Percentiles rank a stretch among this genome's conserved stretches.
Evolutionary conservation across 2,329 filamentous ascomycete species (phyloP).

Genomic region (Sarocladium brachiariae): DNA sequence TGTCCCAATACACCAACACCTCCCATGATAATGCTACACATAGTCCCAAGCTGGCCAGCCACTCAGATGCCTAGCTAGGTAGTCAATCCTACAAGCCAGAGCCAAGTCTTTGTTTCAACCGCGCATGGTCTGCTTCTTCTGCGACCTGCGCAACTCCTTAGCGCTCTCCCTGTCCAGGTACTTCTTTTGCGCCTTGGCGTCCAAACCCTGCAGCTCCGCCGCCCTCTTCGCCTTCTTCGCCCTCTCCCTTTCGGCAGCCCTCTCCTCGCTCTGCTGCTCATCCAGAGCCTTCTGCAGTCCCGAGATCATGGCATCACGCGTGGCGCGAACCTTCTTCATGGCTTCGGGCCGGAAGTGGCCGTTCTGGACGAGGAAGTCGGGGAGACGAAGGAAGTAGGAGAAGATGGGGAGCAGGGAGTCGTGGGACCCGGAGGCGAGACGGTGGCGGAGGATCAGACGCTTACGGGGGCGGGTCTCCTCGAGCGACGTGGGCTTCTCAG

Average conservation of each 20-base stretch:
- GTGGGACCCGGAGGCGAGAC: slow-evolving; percentile 57
- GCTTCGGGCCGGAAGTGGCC: slow-evolving; percentile 91
- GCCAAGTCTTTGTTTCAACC: slow-evolving; percentile 27
- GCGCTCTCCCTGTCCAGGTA: slow-evolving; percentile 75
- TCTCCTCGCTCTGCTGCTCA: slow-evolving; percentile 73
- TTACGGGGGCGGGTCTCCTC: slow-evolving; percentile 82
- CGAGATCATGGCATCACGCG: slow-evolving; percentile 72
- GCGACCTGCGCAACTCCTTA: slow-evolving; percentile 55
- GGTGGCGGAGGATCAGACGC: slow-evolving; percentile 72
- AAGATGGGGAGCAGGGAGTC: slow-evolving; percentile 66
- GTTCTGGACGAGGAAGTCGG: slow-evolving; percentile 67
- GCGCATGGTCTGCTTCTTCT: slow-evolving; percentile 49
- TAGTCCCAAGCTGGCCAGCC: neutral
- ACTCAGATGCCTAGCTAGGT: neutral
- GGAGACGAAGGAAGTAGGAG: slow-evolving; percentile 73
- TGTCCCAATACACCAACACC: neutral
- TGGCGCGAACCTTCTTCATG: slow-evolving; percentile 70
- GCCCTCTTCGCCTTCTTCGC: slow-evolving; percentile 87
- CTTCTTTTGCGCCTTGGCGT: slow-evolving; percentile 80
- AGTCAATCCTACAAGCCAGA: neutral
- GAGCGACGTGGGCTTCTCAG: slow-evolving; percentile 77
- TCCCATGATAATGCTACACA: slow-evolving; percentile 7
- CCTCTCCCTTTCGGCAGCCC: slow-evolving; percentile 63
- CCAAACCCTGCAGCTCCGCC: slow-evolving; percentile 66
- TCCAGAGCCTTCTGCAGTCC: slow-evolving; percentile 76